phyloP scores from a whole-genome alignment of 805 yeast species.

The Lipomyces yamanashiensis region DNA sequence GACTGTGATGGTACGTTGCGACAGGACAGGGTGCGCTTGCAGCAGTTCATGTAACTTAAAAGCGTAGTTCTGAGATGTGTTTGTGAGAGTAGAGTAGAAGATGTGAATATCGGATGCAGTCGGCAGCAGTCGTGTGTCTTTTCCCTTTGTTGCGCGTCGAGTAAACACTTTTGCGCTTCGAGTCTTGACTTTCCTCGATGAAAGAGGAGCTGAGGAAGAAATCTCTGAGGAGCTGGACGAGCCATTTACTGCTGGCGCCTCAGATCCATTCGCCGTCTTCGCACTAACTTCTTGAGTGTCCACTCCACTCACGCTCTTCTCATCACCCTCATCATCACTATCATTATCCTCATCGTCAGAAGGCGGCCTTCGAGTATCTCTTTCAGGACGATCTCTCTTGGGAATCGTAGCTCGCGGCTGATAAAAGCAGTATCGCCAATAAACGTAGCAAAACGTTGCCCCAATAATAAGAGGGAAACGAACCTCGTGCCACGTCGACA shows the following conservation, averaged over 20 bases:
- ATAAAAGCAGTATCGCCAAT: conserved; percentile 34
- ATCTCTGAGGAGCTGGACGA: neutral
- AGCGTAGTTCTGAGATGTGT: conserved; percentile 77
- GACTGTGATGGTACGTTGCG: conserved; percentile 51
- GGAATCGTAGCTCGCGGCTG: conserved; percentile 32
- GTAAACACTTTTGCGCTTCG: conserved; percentile 28
- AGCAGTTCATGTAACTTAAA: conserved; percentile 51
- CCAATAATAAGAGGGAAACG: conserved; percentile 32
- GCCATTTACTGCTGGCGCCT: neutral
- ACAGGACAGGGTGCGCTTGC: conserved; percentile 38
- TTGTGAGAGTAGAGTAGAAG: conserved; percentile 85
- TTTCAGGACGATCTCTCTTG: neutral
- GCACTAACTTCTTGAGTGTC: neutral
- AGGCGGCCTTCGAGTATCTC: conserved; percentile 16
- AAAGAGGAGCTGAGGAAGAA: neutral
- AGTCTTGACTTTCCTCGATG: neutral
- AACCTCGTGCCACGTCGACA: conserved; percentile 31
- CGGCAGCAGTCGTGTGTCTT: neutral
- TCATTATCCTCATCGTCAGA: conserved; percentile 26
- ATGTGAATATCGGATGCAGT: conserved; percentile 45
- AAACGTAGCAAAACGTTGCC: conserved; percentile 24
- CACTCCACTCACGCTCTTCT: neutral
- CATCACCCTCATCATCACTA: conserved; percentile 17
- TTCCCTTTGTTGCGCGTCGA: conserved; percentile 4
- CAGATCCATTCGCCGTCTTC: neutral